These are phyloP conservation scores for Pestalotiopsis sp. DNA, from an alignment of 2,329 filamentous ascomycete species.

Conservation along the genomic window DNA sequence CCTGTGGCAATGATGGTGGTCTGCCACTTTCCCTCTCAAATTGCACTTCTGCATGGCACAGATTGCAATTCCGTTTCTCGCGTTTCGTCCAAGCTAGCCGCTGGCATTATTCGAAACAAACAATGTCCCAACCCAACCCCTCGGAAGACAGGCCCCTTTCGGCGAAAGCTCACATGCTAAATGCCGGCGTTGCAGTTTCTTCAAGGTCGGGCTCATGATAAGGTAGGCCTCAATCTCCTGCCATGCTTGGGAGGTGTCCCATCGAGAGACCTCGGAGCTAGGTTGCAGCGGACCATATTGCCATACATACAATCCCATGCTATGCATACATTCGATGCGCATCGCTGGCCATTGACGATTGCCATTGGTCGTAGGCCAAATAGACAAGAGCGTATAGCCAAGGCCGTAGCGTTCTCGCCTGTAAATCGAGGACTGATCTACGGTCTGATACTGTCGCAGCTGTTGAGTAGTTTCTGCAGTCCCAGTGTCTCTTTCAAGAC, in stretches of 20 bases:
- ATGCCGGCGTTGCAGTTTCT: background rate
- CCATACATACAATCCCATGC: background rate
- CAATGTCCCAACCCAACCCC: slow-evolving; percentile 8
- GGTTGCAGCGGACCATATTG: background rate
- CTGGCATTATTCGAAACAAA: slow-evolving; percentile 1
- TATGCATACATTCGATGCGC: background rate
- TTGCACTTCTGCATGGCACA: slow-evolving; percentile 1
- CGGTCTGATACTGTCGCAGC: background rate
- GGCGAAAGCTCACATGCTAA: background rate
- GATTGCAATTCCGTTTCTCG: background rate
- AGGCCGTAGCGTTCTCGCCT: background rate
- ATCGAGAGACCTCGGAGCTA: background rate
- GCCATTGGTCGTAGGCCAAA: background rate
- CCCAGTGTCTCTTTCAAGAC: background rate
- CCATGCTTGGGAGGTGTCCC: background rate
- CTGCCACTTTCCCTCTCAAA: background rate
- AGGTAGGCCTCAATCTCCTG: background rate
- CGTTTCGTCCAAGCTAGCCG: background rate
- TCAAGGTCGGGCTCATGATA: background rate
- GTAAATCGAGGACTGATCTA: background rate
- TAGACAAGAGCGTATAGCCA: background rate
- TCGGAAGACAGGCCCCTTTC: background rate
- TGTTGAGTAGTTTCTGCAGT: background rate
- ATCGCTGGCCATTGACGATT: background rate
- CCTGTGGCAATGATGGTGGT: background rate